These are phyloP conservation scores for Venturia asperata DNA, from an alignment of 2,329 filamentous ascomycete genomes.

Conservation along the genomic window DNA sequence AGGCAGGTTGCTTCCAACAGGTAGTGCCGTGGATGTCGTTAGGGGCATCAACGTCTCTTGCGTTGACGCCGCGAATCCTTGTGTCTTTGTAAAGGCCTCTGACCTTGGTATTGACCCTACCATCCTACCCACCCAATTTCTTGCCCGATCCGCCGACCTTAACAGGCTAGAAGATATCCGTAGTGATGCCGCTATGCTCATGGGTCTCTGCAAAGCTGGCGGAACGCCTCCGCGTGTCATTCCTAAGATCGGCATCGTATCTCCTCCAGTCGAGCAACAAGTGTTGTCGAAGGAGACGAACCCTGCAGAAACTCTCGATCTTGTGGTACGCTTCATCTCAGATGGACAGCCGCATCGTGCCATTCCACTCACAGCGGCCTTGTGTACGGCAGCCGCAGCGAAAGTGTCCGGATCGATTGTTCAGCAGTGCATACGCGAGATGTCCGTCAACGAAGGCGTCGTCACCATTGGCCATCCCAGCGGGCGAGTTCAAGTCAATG, in stretches of 20 bases:
- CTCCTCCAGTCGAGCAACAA: constrained; percentile 32
- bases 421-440: constrained; percentile 27
- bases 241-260: constrained; percentile 57
- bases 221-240: constrained; percentile 48
- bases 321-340: constrained; percentile 39
- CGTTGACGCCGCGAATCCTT: constrained; percentile 58
- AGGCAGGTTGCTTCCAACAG: constrained; percentile 54
- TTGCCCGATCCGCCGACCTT: constrained; percentile 43
- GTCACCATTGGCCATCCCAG: constrained; percentile 37
- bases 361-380: constrained; percentile 37
- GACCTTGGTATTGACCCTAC: constrained; percentile 46
- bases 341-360: constrained; percentile 40
- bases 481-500: constrained; percentile 33
- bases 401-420: constrained; percentile 33
- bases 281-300: constrained; percentile 35
- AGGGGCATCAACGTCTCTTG: constrained; percentile 47
- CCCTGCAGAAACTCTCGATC: constrained; percentile 30
- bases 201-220: constrained; percentile 49
- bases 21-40: constrained; percentile 47
- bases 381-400: constrained; percentile 38
- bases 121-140: constrained; percentile 49
- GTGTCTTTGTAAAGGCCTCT: constrained; percentile 52
- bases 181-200: constrained; percentile 49
- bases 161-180: constrained; percentile 52
- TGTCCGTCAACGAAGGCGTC: constrained; percentile 25